phyloP scores from a whole-genome alignment of 768 basidiomycete genomes.

The Pleurotus salmoneostramineus region DNA sequence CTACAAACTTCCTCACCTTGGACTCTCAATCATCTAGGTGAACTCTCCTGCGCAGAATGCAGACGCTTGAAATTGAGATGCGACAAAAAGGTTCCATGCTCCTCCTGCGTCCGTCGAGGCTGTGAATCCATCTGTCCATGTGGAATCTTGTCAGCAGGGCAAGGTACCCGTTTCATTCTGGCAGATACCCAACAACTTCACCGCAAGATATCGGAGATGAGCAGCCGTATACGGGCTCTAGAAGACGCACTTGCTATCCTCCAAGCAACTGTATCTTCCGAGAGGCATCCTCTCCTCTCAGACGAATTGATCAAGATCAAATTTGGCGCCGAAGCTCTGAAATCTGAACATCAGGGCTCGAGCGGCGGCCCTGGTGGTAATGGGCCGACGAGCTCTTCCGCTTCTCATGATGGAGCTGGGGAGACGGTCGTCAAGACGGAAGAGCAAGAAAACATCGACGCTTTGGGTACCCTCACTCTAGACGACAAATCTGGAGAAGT shows the following conservation, averaged over 20 bases:
- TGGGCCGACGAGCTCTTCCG: conserved; percentile 9
- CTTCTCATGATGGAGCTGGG: conserved; percentile 24
- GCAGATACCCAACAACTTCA: conserved; percentile 67
- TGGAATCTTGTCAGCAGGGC: conserved; percentile 49
- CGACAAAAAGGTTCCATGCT: conserved; percentile 49
- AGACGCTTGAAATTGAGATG: conserved; percentile 42
- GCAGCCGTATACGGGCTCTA: conserved; percentile 62
- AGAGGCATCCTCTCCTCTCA: conserved; percentile 55
- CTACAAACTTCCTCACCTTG: background rate
- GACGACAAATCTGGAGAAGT: conserved; percentile 51
- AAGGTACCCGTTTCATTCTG: conserved; percentile 58
- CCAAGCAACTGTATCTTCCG: conserved; percentile 51
- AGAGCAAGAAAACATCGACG: conserved; percentile 39
- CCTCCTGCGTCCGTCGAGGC: conserved; percentile 50
- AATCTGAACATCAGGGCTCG: conserved; percentile 3
- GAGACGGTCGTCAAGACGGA: conserved; percentile 3
- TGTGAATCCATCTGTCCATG: conserved; percentile 66
- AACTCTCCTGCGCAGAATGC: conserved; percentile 53
- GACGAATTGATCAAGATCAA: conserved; percentile 54
- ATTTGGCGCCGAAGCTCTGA: conserved; percentile 49
- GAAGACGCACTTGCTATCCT: conserved; percentile 66
- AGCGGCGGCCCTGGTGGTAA: conserved; percentile 9
- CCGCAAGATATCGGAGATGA: conserved; percentile 63
- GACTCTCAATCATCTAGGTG: conserved; percentile 25
- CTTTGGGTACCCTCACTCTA: conserved; percentile 61